phyloP scores from a whole-genome alignment of 768 basidiomycete genomes.

The Boletus subparvulus region DNA sequence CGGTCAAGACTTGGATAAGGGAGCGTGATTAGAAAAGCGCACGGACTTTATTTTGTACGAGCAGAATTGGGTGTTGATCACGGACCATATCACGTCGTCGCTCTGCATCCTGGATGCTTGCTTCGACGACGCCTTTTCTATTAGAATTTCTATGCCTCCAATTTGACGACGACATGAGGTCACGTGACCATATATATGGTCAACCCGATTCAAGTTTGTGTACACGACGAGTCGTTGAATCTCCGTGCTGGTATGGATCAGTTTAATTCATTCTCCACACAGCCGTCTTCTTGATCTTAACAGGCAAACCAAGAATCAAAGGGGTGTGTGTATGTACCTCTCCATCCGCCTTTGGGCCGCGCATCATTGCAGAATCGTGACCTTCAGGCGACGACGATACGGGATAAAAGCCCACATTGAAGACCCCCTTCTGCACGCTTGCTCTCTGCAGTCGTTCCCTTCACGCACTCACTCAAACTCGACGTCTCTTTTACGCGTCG shows the following conservation, averaged over 20 bases:
- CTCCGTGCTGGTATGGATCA: too few species aligned
- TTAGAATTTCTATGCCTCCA: neutral
- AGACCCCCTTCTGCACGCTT: too few species aligned
- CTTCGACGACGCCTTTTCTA: neutral
- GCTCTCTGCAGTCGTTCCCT: neutral
- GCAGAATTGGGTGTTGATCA: constrained; percentile 93
- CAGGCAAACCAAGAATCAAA: neutral
- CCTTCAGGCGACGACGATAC: neutral
- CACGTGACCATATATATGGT: constrained; percentile 9
- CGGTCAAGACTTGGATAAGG: constrained; percentile 9
- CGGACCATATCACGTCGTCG: constrained; percentile 99
- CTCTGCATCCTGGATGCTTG: constrained; percentile 60
- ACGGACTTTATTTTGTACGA: constrained; percentile 99
- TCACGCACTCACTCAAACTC: neutral
- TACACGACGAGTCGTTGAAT: too few species aligned
- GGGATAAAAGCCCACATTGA: neutral
- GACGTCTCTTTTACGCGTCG: neutral
- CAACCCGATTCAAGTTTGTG: too few species aligned
- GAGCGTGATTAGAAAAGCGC: constrained; percentile 32
- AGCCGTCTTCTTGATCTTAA: neutral
- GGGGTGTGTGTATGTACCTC: neutral
- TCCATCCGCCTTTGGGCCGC: neutral
- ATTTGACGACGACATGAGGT: neutral
- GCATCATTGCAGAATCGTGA: neutral
- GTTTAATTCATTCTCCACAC: too few species aligned